Percentiles rank a stretch among this genome's conserved stretches.
These are phyloP conservation scores for Penicillium malachiteum DNA, from an alignment of 495 filamentous ascomycete species.

Conservation along the genomic window DNA sequence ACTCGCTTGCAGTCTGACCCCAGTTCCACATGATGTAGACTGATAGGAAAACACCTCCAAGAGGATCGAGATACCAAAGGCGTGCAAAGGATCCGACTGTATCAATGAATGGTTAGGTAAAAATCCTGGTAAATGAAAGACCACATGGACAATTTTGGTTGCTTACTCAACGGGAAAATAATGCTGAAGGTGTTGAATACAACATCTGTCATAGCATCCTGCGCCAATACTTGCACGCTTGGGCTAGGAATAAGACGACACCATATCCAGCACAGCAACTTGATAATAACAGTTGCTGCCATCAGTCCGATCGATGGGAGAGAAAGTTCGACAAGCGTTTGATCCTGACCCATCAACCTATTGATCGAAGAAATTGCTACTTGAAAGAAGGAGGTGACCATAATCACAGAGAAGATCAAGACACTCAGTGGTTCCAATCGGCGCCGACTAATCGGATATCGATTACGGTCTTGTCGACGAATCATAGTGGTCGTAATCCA, in stretches of 20 bases:
- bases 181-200: slow-evolving; percentile 93
- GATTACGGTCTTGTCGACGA: slow-evolving; percentile 68
- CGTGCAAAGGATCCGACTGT: slow-evolving; percentile 71
- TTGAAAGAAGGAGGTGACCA: slow-evolving; percentile 86
- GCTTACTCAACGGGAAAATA: slow-evolving; percentile 45
- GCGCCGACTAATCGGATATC: slow-evolving; percentile 80
- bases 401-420: slow-evolving; percentile 77
- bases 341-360: slow-evolving; percentile 62
- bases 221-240: slow-evolving; percentile 79
- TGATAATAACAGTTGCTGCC: slow-evolving; percentile 78
- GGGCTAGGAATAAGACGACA: slow-evolving; percentile 87
- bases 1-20: slow-evolving; percentile 69
- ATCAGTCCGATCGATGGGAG: slow-evolving; percentile 78
- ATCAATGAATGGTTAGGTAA: slow-evolving; percentile 6
- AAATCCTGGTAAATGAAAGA: neutral
- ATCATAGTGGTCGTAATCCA: slow-evolving; percentile 79
- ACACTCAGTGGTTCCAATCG: slow-evolving; percentile 77
- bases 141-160: neutral
- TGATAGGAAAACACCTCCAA: slow-evolving; percentile 80
- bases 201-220: slow-evolving; percentile 68
- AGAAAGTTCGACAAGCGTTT: slow-evolving; percentile 67
- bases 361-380: slow-evolving; percentile 72
- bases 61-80: slow-evolving; percentile 83
- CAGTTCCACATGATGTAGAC: slow-evolving; percentile 84
- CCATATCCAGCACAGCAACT: slow-evolving; percentile 84